phyloP scores from a whole-genome alignment of 768 basidiomycete species.

The Calocybe cyanea region DNA sequence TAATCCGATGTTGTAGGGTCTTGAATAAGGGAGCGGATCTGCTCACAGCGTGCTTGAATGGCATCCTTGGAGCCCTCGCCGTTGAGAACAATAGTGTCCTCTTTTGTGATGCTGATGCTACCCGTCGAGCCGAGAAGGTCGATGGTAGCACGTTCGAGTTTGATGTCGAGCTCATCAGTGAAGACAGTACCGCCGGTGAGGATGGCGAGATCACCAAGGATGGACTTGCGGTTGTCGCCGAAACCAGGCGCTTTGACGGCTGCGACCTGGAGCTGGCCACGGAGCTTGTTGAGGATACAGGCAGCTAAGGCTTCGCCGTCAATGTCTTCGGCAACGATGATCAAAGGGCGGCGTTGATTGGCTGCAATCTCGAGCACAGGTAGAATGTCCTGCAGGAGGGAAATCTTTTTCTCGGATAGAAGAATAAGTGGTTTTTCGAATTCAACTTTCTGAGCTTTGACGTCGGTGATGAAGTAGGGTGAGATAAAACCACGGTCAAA shows the following conservation, averaged over 20 bases:
- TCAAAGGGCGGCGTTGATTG: constrained; percentile 79
- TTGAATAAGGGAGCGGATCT: constrained; percentile 79
- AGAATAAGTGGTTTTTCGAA: constrained; percentile 96
- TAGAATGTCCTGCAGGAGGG: constrained; percentile 89
- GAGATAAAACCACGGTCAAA: constrained; percentile 99
- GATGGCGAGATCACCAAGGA: constrained; percentile 95
- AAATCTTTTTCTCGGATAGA: constrained; percentile 98
- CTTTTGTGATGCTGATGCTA: constrained; percentile 92
- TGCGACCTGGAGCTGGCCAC: constrained; percentile 90
- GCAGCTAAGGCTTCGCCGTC: constrained; percentile 98
- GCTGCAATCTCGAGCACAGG: constrained; percentile 83
- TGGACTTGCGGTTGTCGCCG: constrained; percentile 98
- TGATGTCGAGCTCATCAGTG: constrained; percentile 94
- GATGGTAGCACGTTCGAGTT: constrained; percentile 84
- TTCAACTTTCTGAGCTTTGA: constrained; percentile 93
- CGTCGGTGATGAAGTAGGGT: constrained; percentile 97
- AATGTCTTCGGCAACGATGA: constrained; percentile 97
- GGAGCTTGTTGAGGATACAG: constrained; percentile 98
- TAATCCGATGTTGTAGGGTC: constrained; percentile 89
- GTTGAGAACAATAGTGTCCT: constrained; percentile 95
- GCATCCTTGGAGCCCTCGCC: constrained; percentile 88
- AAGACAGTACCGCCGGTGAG: constrained; percentile 98
- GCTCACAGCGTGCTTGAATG: constrained; percentile 92
- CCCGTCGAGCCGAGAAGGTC: constrained; percentile 92
- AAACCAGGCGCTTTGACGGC: constrained; percentile 98